These are phyloP conservation scores for Xylaria sp. DNA, from an alignment of 2,329 filamentous ascomycete species.

Conservation along the genomic window DNA sequence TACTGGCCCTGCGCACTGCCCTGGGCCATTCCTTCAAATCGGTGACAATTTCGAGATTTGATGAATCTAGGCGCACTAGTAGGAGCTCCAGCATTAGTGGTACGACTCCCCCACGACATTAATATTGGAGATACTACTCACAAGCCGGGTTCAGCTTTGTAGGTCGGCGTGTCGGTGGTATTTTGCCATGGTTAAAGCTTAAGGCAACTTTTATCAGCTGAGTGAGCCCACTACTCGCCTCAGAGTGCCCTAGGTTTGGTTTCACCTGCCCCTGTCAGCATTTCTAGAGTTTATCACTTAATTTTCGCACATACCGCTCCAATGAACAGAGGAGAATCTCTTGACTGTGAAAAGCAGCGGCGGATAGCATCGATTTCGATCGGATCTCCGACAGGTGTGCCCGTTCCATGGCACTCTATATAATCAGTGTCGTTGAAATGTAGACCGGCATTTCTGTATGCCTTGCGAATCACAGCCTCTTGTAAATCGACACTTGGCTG, in stretches of 20 bases:
- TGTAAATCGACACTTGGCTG: too few species aligned
- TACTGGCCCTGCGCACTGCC: not conserved
- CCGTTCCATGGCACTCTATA: conserved; percentile 14
- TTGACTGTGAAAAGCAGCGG: not conserved
- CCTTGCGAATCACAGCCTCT: not conserved
- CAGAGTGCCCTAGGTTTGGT: conserved; percentile 31
- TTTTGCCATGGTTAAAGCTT: conserved; percentile 1
- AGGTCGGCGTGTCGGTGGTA: not conserved
- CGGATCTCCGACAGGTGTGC: conserved; percentile 1
- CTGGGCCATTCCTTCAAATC: not conserved
- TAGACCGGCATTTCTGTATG: not conserved
- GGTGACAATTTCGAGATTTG: not conserved
- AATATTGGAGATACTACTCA: not conserved
- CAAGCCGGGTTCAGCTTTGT: not conserved
- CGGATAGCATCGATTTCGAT: not conserved
- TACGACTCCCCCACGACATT: not conserved
- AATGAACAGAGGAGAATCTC: not conserved
- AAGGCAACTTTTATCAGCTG: conserved; percentile 28
- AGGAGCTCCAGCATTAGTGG: too few species aligned
- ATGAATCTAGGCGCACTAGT: not conserved
- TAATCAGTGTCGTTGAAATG: not conserved
- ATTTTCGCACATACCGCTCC: too few species aligned
- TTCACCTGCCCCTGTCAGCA: too few species aligned
- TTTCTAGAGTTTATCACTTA: too few species aligned
- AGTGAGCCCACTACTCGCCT: conserved; percentile 30